Evolutionary conservation across 1,139 yeast genomes (phyloP), one percentile per base, ranked within the genome.

Genomic region (Geotrichum aggregatum): DNA sequence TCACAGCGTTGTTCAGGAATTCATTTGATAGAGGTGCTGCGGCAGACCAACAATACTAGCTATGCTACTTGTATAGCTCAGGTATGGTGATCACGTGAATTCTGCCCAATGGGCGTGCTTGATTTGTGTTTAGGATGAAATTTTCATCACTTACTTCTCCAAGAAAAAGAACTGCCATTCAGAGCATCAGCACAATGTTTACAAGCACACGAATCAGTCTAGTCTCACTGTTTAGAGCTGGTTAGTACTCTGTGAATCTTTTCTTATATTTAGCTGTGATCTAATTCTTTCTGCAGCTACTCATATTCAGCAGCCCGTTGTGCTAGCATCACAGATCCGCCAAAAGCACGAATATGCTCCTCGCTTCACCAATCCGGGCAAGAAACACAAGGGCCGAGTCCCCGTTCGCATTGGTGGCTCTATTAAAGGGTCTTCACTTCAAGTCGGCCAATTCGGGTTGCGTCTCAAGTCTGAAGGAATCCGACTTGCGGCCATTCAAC

Each of bases 371-470:
- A 74, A 76, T 56, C 77, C 83, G 54, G 77, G 82, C 63, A 92
- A 92, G 71, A 88, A 91, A 44, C 91, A 88, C 71, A 94, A 92
- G 68, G 99, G 99, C 42, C 78, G 97, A 63, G 96, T 94, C 6
- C 80, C 95, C 1, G 96, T 91, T 19, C 85, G 96, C 68, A 87
- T 85, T 14, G 99, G 99, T 54, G 98, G 98, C 3, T 89, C 97
- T 2, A 76, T 79, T 54, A 89, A 87, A 67, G 99, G 98, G 21
- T 85, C 92, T 53, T 77, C 85, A 3, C 68, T 92, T 31, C 82
- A 80, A 57, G 85, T 83, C 63, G 99, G 98, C 26, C 77, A 79
- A 30, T 87, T 80, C 66, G 99, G 98, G 21, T 76, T 92, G 61
- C 80, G 99, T 62, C 77, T 94, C 56, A 87, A 86, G 66, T 78